These are phyloP conservation scores for Penicillium nordicum DNA, from an alignment of 2,329 filamentous ascomycete genomes.

Conservation along the genomic window DNA sequence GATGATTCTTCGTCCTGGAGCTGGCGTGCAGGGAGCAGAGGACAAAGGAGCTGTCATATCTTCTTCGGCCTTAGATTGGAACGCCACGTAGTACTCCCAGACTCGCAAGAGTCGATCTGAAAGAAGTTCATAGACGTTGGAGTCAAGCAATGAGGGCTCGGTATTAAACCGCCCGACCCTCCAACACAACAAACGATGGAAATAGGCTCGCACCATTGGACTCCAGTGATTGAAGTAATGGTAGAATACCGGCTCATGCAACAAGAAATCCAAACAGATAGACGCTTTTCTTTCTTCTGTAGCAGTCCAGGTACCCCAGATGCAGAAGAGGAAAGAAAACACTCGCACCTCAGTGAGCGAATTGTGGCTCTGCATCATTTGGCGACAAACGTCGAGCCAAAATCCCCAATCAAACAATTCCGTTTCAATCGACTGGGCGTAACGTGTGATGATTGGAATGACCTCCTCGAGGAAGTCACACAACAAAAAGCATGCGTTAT, in stretches of 20 bases:
- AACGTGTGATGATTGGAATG: conserved; percentile 63
- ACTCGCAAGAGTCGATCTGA: conserved; percentile 65
- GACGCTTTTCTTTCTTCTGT: conserved; percentile 65
- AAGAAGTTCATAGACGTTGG: conserved; percentile 67
- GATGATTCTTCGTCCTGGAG: conserved; percentile 78
- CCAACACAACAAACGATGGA: conserved; percentile 88
- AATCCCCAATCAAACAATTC: conserved; percentile 63
- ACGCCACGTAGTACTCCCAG: conserved; percentile 77
- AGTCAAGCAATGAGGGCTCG: conserved; percentile 60
- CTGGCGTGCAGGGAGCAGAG: conserved; percentile 77
- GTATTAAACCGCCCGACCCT: conserved; percentile 75
- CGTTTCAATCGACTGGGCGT: conserved; percentile 48
- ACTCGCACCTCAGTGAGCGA: conserved; percentile 86
- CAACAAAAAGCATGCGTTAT: conserved; percentile 80
- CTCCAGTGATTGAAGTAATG: conserved; percentile 91
- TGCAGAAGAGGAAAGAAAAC: conserved; percentile 73
- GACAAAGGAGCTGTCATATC: conserved; percentile 60
- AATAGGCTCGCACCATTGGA: conserved; percentile 91
- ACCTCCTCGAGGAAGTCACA: conserved; percentile 88
- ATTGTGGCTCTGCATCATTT: conserved; percentile 78
- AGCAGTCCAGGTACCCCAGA: conserved; percentile 70
- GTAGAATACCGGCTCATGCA: conserved; percentile 72
- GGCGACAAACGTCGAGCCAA: conserved; percentile 76
- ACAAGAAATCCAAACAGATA: conserved; percentile 70
- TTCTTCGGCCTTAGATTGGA: conserved; percentile 64